These are phyloP conservation scores for Calonectria pteridis DNA, from an alignment of 2,329 filamentous ascomycete genomes.

Conservation along the genomic window DNA sequence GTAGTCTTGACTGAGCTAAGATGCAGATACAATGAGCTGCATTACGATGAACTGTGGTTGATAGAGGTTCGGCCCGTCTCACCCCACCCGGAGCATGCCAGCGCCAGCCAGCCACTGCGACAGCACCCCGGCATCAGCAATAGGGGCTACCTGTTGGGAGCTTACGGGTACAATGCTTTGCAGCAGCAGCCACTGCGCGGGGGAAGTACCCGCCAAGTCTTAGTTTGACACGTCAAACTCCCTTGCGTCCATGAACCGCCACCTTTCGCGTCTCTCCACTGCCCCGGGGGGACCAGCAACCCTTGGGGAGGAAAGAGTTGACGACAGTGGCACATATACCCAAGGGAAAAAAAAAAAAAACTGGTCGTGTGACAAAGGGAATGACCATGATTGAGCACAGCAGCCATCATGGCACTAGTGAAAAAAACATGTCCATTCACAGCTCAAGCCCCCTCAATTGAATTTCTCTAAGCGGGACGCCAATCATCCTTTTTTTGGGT, in stretches of 20 bases:
- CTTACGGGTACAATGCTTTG: neutral
- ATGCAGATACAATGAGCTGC: neutral
- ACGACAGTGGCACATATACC: neutral
- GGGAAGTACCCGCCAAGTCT: neutral
- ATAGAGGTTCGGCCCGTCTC: constrained; percentile 1
- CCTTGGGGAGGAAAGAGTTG: neutral
- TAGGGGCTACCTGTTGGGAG: neutral
- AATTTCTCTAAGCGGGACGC: constrained; percentile 1
- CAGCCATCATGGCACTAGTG: neutral
- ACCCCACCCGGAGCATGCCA: constrained; percentile 19
- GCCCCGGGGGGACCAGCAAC: neutral
- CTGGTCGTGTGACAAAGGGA: neutral
- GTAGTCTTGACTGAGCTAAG: neutral
- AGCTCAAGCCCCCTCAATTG: neutral
- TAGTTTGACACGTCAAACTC: neutral
- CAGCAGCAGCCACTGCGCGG: neutral
- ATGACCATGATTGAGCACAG: neutral
- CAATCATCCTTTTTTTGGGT: neutral
- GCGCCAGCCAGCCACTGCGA: constrained; percentile 6
- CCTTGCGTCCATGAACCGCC: neutral
- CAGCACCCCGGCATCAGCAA: neutral
- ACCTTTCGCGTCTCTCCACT: neutral
- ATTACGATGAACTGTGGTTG: neutral
- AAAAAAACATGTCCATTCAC: neutral
- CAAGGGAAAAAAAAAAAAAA: neutral